Evolutionary conservation across 305 asterid species (phyloP), one percentile per base, ranked within the genome.

Genomic region (Fraxinus sp.): DNA sequence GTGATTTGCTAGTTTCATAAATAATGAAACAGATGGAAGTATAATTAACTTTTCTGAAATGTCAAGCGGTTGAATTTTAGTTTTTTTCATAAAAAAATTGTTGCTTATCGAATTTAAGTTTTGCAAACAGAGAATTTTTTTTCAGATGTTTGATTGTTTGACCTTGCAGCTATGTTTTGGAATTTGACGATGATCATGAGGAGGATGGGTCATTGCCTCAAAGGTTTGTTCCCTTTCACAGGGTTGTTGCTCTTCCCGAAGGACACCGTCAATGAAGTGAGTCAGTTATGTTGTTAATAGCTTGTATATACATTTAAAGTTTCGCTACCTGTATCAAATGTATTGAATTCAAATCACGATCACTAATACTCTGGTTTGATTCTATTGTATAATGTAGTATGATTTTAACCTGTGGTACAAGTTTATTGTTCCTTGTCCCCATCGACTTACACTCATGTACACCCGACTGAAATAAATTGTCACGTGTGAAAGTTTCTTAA

Each of bases 191-290:
- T 33, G 99, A 96, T 70, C 76, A 70, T n/a, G 99, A 96, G 85
- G 99, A 96, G 89, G 98, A 93, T 74, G 99, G 99, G 64, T 85
- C 93, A 36, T 85, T 96, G 87, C 99, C 99, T 7, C 92, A 85
- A 84, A 89, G 98, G 79, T 79, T 32, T 16, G 97, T 96, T 26
- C 97, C 99, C 59, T 96, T 95, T 91, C 94, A 94, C 87, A 88
- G 91, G 83, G 98, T 96, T 30, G 99, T 96, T 52, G 91, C 96
- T 81, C 97, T 96, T 74, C 99, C 98, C 0, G 97, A 92, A 24
- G 97, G 95, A 79, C 92, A 92, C 86, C 93, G 92, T 14, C 97
- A 93, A 84, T 96, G 92, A 70, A 32, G 18, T 70, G 2, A 13
- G 0, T 14, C 75, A 70, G 22, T 70, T 70, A 28, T 14, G 41